Conservation (phyloP, 208 protist genomes). For the Crithidia sp. region DNA sequence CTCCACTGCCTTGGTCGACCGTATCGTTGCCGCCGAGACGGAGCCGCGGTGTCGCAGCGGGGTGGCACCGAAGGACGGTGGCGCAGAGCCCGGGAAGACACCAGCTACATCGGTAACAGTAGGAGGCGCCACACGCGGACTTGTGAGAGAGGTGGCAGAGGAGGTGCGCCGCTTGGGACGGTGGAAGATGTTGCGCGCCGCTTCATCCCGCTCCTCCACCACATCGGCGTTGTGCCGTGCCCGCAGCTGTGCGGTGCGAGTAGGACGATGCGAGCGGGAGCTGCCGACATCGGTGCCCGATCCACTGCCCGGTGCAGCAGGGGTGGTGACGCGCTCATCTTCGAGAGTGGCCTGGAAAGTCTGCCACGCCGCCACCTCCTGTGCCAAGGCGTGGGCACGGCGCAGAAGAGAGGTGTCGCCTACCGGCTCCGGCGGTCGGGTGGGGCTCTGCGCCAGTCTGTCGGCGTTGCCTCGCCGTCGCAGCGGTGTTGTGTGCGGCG, state of each 20-base stretch:
- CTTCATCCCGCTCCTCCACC: conserved; percentile 24
- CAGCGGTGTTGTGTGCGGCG: conserved; percentile 1
- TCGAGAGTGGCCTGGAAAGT: background rate
- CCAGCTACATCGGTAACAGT: background rate
- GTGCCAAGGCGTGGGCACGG: conserved; percentile 11
- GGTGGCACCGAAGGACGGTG: background rate
- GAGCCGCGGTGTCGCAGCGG: background rate
- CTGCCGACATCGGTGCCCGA: background rate
- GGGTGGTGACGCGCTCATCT: background rate
- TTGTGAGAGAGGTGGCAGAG: background rate
- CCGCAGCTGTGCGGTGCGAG: conserved; percentile 27
- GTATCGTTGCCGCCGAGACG: background rate
- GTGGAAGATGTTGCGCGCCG: conserved; percentile 24
- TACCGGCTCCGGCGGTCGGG: background rate
- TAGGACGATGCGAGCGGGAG: conserved; percentile 9
- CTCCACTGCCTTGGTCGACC: conserved; percentile 31
- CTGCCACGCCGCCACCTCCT: conserved; percentile 19
- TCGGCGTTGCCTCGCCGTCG: background rate
- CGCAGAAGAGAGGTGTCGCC: background rate
- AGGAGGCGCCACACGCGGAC: background rate
- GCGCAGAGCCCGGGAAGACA: background rate
- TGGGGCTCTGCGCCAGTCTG: background rate
- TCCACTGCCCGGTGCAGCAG: background rate
- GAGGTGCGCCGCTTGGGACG: conserved; percentile 4
- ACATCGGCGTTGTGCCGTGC: background rate